Evolutionary conservation across 2,329 filamentous ascomycete genomes (phyloP).

Genomic region (Penicillium sp.): DNA sequence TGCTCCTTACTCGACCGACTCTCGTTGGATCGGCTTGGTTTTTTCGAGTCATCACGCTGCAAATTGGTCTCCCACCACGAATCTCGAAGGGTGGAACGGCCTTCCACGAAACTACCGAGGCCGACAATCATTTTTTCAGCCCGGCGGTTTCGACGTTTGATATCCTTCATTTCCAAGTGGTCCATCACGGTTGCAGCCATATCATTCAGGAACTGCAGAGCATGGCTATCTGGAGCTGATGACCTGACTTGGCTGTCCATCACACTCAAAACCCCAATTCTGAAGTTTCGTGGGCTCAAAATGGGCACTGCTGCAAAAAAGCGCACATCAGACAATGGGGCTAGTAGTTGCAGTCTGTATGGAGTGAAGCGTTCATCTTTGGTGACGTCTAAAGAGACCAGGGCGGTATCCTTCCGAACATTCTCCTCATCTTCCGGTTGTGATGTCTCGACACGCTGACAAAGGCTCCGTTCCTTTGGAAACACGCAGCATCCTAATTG

Average conservation of each 20-base stretch:
- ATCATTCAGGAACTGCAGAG: conserved; percentile 58
- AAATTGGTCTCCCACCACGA: conserved; percentile 22
- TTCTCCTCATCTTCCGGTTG: neutral
- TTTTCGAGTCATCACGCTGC: conserved; percentile 12
- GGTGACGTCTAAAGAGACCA: conserved; percentile 35
- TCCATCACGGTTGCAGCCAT: conserved; percentile 59
- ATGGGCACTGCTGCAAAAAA: conserved; percentile 63
- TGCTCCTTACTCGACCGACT: conserved; percentile 23
- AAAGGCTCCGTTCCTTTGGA: conserved; percentile 29
- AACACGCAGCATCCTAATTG: conserved; percentile 33
- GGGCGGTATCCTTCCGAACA: neutral
- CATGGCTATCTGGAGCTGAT: conserved; percentile 26
- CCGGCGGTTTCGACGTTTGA: conserved; percentile 53
- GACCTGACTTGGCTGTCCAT: conserved; percentile 54
- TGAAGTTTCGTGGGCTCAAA: conserved; percentile 53
- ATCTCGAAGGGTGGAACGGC: conserved; percentile 33
- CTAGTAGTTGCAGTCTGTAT: conserved; percentile 28
- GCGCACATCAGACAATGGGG: conserved; percentile 28
- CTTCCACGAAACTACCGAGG: conserved; percentile 54
- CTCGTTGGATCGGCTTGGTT: conserved; percentile 10
- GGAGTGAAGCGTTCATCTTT: conserved; percentile 33
- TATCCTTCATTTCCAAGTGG: conserved; percentile 57
- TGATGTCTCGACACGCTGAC: conserved; percentile 22
- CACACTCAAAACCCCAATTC: conserved; percentile 61
- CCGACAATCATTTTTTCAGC: conserved; percentile 60